Conservation (phyloP, 2,329 filamentous ascomycete genomes). For the Verticillium nubilum region DNA sequence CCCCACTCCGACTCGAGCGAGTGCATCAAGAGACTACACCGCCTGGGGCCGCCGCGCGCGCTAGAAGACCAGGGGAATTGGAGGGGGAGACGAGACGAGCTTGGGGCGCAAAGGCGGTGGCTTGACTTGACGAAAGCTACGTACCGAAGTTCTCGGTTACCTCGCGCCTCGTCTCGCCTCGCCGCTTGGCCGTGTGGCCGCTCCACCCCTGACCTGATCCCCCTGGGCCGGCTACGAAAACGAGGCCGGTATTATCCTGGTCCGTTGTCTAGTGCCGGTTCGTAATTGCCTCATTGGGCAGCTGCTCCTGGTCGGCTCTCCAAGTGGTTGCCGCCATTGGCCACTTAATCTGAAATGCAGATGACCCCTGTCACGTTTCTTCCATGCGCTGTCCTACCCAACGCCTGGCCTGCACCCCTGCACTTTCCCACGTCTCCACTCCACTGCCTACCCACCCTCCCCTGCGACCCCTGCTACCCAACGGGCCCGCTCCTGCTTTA, state of each 20-base stretch:
- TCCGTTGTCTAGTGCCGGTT: conserved; percentile 40
- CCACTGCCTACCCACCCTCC: background rate
- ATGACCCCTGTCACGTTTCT: conserved; percentile 43
- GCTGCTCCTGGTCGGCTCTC: conserved; percentile 35
- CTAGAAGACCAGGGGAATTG: background rate
- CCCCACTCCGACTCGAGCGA: background rate
- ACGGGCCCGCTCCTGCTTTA: background rate
- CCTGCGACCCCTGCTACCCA: background rate
- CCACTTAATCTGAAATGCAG: conserved; percentile 44
- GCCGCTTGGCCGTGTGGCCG: background rate
- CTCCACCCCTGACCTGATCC: conserved; percentile 1
- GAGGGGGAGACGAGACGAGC: background rate
- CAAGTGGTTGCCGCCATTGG: conserved; percentile 37
- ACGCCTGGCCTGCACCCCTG: conserved; percentile 17
- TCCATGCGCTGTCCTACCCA: conserved; percentile 21
- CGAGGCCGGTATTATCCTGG: conserved; percentile 28
- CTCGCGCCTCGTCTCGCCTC: background rate
- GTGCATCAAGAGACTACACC: background rate
- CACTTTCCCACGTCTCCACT: conserved; percentile 31
- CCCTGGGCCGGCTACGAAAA: background rate
- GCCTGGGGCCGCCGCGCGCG: background rate
- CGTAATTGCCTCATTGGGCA: conserved; percentile 45
- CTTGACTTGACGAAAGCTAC: conserved; percentile 1
- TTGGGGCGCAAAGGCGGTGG: background rate
- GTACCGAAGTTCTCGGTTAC: background rate